phyloP scores from a whole-genome alignment of 257 asterid genomes.

The Lavandula angustifolia region DNA sequence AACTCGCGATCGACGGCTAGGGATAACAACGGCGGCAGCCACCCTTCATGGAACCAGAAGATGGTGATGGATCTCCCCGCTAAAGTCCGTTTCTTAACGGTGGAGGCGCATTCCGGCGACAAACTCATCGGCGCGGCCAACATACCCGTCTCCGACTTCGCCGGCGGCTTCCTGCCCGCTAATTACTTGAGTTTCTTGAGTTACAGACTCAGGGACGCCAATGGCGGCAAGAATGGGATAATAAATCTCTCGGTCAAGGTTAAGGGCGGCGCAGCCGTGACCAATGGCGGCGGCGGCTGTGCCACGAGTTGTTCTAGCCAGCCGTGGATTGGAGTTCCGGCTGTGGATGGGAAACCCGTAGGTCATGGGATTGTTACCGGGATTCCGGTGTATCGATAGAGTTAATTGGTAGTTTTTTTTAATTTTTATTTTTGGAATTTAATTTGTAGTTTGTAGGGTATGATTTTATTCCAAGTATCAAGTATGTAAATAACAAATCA shows the following conservation, averaged over 20 bases:
- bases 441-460: too few relatives aligned
- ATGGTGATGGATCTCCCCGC: conserved; percentile 51
- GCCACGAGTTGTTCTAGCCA: conserved; percentile 9
- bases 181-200: conserved; percentile 75
- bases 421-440: too few relatives aligned
- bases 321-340: conserved; percentile 36
- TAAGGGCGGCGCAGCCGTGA: conserved; percentile 27
- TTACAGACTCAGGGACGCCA: conserved; percentile 59
- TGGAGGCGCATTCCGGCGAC: conserved; percentile 56
- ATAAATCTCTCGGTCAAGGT: conserved; percentile 62
- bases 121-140: conserved; percentile 48
- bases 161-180: conserved; percentile 59
- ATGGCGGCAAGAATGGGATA: conserved; percentile 70
- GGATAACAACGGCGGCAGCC: conserved; percentile 55
- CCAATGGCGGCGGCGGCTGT: conserved; percentile 26
- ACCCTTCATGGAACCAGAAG: conserved; percentile 72
- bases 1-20: conserved; percentile 38
- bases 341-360: conserved; percentile 14
- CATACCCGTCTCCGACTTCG: conserved; percentile 69
- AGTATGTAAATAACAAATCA: too few relatives aligned
- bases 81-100: conserved; percentile 47
- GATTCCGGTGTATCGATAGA: conserved; percentile 48
- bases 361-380: conserved; percentile 50
- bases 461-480: too few relatives aligned
- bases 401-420: too few relatives aligned